Evolutionary conservation across 768 basidiomycete genomes (phyloP).

Genomic region (Paxillus involutus): DNA sequence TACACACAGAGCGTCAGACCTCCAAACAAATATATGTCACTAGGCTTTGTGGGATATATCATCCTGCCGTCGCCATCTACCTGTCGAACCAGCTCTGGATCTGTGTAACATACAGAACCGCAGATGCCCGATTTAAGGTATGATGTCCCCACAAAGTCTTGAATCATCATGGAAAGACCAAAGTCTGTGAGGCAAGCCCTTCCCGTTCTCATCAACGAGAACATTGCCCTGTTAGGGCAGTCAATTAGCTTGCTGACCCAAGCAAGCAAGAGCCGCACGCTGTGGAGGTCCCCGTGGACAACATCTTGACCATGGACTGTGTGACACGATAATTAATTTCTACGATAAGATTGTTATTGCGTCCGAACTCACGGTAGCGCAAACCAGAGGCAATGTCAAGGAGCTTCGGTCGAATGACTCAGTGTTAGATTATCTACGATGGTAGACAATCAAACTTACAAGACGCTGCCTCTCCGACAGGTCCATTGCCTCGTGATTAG

Average conservation of each 20-base stretch:
- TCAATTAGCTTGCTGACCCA: background rate
- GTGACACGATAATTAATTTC: too few species aligned
- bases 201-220: conserved; percentile 37
- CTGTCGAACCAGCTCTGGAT: conserved; percentile 29
- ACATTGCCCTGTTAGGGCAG: conserved; percentile 37
- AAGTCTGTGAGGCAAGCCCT: conserved; percentile 50
- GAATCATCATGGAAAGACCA: conserved; percentile 35
- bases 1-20: too few species aligned
- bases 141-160: conserved; percentile 27
- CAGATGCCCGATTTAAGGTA: conserved; percentile 33
- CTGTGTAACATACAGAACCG: too few species aligned
- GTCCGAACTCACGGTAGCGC: conserved; percentile 16
- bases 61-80: background rate
- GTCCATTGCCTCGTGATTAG: background rate
- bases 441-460: conserved; percentile 8
- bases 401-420: conserved; percentile 10
- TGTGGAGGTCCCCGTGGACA: conserved; percentile 38
- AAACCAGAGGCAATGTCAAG: conserved; percentile 23
- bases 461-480: conserved; percentile 2
- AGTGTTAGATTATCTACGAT: background rate
- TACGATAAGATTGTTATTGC: background rate
- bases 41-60: too few species aligned
- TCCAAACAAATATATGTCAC: too few species aligned
- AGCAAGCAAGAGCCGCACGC: too few species aligned
- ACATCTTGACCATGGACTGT: conserved; percentile 24